A percentile compares a stretch with the other conserved stretches of the same genome.
These are phyloP conservation scores for Wickerhamiella allomyrinae DNA, from an alignment of 805 yeast genomes.

Conservation along the genomic window DNA sequence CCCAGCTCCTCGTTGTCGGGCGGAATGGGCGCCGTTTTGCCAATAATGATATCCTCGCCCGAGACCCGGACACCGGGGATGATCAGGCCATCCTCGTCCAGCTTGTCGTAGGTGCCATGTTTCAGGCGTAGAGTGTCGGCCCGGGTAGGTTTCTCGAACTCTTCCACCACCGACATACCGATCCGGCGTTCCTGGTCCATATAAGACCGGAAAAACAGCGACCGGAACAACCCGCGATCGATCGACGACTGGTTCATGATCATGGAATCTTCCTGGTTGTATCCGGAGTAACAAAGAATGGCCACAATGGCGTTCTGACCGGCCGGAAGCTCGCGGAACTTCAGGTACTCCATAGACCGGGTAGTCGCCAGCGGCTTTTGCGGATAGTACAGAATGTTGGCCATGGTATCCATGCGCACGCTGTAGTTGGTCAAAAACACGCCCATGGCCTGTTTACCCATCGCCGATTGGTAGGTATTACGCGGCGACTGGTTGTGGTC, in stretches of 20 bases:
- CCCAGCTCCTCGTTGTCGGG: constrained; percentile 98
- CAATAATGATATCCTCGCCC: constrained; percentile 97
- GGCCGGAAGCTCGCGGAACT: constrained; percentile 95
- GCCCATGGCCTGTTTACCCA: constrained; percentile 99
- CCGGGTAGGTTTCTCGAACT: constrained; percentile 92
- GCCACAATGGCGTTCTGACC: constrained; percentile 99
- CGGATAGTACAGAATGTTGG: constrained; percentile 91
- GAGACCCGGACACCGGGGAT: constrained; percentile 98
- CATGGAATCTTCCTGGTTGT: constrained; percentile 99
- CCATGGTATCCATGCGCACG: constrained; percentile 99
- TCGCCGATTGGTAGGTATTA: constrained; percentile 97
- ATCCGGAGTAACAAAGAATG: constrained; percentile 94
- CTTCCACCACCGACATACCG: constrained; percentile 97
- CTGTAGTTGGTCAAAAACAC: constrained; percentile 88
- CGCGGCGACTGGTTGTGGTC: constrained; percentile 99
- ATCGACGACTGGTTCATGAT: constrained; percentile 98
- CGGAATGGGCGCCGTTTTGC: constrained; percentile 98
- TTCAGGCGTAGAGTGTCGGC: constrained; percentile 89
- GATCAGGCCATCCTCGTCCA: constrained; percentile 95
- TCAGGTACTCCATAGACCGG: constrained; percentile 91
- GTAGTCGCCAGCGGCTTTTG: constrained; percentile 98
- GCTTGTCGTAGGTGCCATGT: constrained; percentile 95
- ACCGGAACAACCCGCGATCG: constrained; percentile 91
- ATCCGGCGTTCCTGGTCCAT: constrained; percentile 98
- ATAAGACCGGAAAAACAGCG: constrained; percentile 89